A percentile compares a stretch with the other conserved stretches of the same genome.
Evolutionary conservation across 768 basidiomycete genomes (phyloP).

Genomic region (Pluteus cervinus): DNA sequence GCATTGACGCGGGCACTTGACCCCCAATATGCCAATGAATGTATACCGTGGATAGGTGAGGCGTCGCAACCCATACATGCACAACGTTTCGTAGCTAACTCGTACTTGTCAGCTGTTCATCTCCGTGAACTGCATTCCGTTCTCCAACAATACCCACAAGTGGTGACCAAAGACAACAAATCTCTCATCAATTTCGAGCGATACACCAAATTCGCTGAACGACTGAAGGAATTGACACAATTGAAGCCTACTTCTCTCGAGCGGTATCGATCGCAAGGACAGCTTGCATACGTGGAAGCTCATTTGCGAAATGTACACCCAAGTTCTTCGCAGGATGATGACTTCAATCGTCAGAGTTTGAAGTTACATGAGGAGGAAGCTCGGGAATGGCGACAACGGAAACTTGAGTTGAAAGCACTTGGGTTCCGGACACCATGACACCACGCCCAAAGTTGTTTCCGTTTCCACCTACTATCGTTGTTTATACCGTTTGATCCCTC

Average conservation of each 20-base stretch:
- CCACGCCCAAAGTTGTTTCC: too few species aligned
- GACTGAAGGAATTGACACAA: slow-evolving; percentile 25
- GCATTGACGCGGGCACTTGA: slow-evolving; percentile 20
- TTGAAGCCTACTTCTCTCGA: slow-evolving; percentile 28
- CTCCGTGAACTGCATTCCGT: slow-evolving; percentile 27
- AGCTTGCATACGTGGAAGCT: slow-evolving; percentile 35
- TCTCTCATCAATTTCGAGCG: slow-evolving; percentile 38
- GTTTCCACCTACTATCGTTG: too few species aligned
- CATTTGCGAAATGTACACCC: slow-evolving; percentile 26
- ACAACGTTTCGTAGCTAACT: background rate
- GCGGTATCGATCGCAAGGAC: slow-evolving; percentile 21
- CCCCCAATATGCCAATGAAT: slow-evolving; percentile 15
- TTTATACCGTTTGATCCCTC: too few species aligned
- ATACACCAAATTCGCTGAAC: slow-evolving; percentile 30
- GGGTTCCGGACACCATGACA: slow-evolving; percentile 15
- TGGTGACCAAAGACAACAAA: slow-evolving; percentile 22
- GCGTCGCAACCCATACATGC: too few species aligned
- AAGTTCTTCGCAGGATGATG: slow-evolving; percentile 22
- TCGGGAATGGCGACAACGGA: slow-evolving; percentile 13
- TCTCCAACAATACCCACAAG: slow-evolving; percentile 23
- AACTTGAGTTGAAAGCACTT: slow-evolving; percentile 14
- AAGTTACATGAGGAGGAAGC: slow-evolving; percentile 23
- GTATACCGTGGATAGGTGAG: slow-evolving; percentile 38
- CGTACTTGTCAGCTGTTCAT: slow-evolving; percentile 26
- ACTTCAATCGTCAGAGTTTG: slow-evolving; percentile 26